phyloP scores from a whole-genome alignment of 169 alveolate species.

The Besnoitia besnoiti region DNA sequence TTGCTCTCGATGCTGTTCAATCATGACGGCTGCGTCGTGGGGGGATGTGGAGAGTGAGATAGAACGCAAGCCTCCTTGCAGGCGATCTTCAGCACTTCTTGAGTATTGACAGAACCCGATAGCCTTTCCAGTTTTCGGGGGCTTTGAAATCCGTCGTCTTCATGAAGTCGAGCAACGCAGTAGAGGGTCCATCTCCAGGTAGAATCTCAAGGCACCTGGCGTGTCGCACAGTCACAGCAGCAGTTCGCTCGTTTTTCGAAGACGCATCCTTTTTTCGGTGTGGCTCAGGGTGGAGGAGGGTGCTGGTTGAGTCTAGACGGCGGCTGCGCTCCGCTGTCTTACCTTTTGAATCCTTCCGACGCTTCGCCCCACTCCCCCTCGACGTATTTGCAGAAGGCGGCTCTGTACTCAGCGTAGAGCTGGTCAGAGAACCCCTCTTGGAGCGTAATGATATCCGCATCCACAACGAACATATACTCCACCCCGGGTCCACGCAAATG shows the following conservation, averaged over 20 bases:
- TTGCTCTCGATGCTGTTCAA: too few relatives aligned
- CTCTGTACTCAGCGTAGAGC: constrained; percentile 75
- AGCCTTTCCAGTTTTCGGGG: constrained; percentile 90
- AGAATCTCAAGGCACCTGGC: constrained; percentile 46
- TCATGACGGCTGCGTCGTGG: too few relatives aligned
- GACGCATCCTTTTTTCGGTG: neutral
- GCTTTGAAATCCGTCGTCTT: constrained; percentile 73
- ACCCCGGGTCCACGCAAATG: constrained; percentile 52
- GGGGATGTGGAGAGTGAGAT: too few relatives aligned
- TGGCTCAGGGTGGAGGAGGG: neutral
- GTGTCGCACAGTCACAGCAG: neutral
- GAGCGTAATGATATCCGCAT: constrained; percentile 71
- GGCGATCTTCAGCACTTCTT: neutral
- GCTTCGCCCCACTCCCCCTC: constrained; percentile 85
- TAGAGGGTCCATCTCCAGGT: constrained; percentile 80
- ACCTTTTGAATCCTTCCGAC: constrained; percentile 62
- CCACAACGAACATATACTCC: constrained; percentile 66
- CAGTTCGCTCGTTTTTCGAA: neutral
- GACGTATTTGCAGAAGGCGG: constrained; percentile 76
- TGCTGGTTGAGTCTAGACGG: too few relatives aligned
- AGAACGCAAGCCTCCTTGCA: too few relatives aligned
- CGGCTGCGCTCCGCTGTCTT: constrained; percentile 28
- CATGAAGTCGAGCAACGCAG: constrained; percentile 79
- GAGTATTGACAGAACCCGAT: constrained; percentile 73
- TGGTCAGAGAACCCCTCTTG: constrained; percentile 75